Evolutionary conservation across 805 yeast genomes (phyloP).

Genomic region (Wickerhamiella azymoides): DNA sequence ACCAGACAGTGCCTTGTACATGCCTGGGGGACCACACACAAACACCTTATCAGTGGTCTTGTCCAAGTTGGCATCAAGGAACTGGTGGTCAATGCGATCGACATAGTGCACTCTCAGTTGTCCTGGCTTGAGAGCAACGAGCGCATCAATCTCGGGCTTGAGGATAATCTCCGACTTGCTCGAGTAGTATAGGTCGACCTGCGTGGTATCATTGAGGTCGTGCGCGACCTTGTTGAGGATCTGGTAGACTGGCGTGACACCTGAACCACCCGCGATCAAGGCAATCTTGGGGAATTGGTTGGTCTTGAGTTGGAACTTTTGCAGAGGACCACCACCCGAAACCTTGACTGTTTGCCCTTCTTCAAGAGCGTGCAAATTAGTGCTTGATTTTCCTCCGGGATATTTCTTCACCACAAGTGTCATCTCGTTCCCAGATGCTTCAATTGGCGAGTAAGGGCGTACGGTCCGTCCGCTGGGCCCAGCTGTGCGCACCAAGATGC

Average conservation of each 20-base stretch:
- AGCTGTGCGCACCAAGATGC: slow-evolving; percentile 63
- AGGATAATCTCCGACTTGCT: slow-evolving; percentile 66
- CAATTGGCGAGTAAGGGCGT: slow-evolving; percentile 66
- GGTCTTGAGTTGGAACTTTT: slow-evolving; percentile 80
- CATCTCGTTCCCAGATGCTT: slow-evolving; percentile 46
- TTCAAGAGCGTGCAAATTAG: slow-evolving; percentile 54
- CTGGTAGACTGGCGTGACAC: slow-evolving; percentile 88
- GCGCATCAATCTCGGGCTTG: slow-evolving; percentile 54
- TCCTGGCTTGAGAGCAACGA: slow-evolving; percentile 51
- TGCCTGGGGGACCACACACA: slow-evolving; percentile 87
- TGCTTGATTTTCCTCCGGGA: slow-evolving; percentile 67
- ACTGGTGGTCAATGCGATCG: not conserved
- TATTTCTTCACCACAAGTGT: slow-evolving; percentile 71
- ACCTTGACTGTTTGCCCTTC: slow-evolving; percentile 68
- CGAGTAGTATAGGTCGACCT: slow-evolving; percentile 69
- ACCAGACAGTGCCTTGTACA: slow-evolving; percentile 77
- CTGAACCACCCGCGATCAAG: slow-evolving; percentile 87
- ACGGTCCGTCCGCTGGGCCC: slow-evolving; percentile 61
- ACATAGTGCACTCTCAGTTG: slow-evolving; percentile 65
- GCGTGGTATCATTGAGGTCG: slow-evolving; percentile 75
- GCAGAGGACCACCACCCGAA: slow-evolving; percentile 62
- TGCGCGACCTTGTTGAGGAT: slow-evolving; percentile 55
- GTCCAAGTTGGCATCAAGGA: slow-evolving; percentile 35
- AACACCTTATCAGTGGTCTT: slow-evolving; percentile 52
- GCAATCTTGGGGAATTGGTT: slow-evolving; percentile 64